Evolutionary conservation across 192 early-diverging fungal genomes (phyloP), one percentile per base, ranked within the genome.

Genomic region (Podila verticillata): DNA sequence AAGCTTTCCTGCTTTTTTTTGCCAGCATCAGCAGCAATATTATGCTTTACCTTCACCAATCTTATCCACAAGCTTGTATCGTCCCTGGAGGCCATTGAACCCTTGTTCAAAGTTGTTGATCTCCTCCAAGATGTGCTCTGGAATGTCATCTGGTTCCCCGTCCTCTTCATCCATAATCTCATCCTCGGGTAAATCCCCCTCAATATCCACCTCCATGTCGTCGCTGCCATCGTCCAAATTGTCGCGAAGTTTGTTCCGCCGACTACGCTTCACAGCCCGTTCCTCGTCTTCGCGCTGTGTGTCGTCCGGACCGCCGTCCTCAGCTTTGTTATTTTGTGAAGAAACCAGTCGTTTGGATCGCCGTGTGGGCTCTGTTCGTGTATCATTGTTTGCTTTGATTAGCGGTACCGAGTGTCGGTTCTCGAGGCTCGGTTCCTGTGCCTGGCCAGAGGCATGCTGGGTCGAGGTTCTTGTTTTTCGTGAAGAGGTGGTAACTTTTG

Each of bases 11-110:
- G 12, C 12, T 15, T 15, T 44, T 44, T 4, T 15, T 17, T 44
- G 39, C 3, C 13, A 44, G 12, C 12, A 44, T 17, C 13, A 44
- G 17, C 1, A 44, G 15, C 26, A 31, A 10, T 0, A 15, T 1
- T 2, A 54, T 24, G n/a, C 24, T 26, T 47, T 75, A 90, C 91
- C 95, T 82, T 95, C 93, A 30, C 95, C 95, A 78, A 95, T 95
- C 75, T 92, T 95, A 48, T 89, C 88, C 15, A 95, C 59, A 19
- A 96, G 79, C 31, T 84, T 84, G 70, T 92, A 96, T 32, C 91
- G 87, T 7, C 85, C 77, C 26, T 75, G 58, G 1, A 95, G 69
- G 0, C 84, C 84, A 2, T 70, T 92, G 77, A 74, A 95, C 71
- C 77, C 77, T 65, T 72, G 63, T 28, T 80, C 77, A 60, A 80